Conservation (phyloP, 768 basidiomycete species). For the Multifurca ochricompacta region DNA sequence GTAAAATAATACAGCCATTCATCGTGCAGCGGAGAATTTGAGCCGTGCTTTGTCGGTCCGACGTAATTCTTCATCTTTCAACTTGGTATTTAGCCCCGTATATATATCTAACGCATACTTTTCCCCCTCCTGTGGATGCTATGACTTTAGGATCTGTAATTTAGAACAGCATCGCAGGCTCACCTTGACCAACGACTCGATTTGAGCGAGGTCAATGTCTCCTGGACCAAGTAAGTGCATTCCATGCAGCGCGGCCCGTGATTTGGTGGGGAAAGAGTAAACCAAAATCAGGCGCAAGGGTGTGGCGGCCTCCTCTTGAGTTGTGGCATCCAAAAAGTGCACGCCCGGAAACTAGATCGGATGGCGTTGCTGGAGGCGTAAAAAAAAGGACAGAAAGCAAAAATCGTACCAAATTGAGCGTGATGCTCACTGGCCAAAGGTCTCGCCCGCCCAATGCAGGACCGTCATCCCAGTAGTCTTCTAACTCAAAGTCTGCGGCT, state of each 20-base stretch:
- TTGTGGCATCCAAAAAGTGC: conserved; percentile 69
- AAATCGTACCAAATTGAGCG: conserved; percentile 62
- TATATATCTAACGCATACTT: conserved; percentile 53
- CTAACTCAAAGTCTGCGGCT: conserved; percentile 77
- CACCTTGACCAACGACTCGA: conserved; percentile 53
- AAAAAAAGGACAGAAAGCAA: not conserved
- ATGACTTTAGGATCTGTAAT: not conserved
- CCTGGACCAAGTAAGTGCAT: conserved; percentile 59
- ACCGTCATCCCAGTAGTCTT: conserved; percentile 85
- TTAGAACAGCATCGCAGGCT: conserved; percentile 10
- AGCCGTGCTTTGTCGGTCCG: conserved; percentile 53
- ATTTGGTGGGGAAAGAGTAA: conserved; percentile 47
- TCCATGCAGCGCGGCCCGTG: conserved; percentile 43
- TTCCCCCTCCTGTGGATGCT: conserved; percentile 49
- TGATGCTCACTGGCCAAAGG: conserved; percentile 68
- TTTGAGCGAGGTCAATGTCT: conserved; percentile 41
- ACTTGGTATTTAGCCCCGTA: conserved; percentile 49
- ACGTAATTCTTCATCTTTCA: conserved; percentile 56
- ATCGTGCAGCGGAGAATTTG: conserved; percentile 33
- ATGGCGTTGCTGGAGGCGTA: not conserved
- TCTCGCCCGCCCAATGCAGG: conserved; percentile 54
- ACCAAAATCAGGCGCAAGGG: conserved; percentile 53
- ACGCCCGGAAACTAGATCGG: conserved; percentile 41
- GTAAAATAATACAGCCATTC: not conserved
- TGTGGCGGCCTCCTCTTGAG: conserved; percentile 62